Percentiles rank a stretch among this genome's conserved stretches.
Conservation (phyloP, 164 flowering plant genomes). For the Umbilicus rupestris region DNA sequence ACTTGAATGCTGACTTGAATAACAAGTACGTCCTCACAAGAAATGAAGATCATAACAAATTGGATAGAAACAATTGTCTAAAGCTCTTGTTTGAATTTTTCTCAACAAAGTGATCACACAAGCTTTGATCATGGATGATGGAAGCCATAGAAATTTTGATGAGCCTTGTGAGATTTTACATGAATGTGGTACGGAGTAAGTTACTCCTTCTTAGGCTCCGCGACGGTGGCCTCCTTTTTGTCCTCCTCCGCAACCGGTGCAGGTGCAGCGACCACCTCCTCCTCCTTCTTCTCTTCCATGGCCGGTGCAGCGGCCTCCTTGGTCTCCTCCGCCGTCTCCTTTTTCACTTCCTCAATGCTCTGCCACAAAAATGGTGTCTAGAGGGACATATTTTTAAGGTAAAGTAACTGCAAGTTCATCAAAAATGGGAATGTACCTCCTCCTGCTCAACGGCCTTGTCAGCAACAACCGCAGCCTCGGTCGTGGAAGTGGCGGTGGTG, state of each 20-base stretch:
- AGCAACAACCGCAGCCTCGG: neutral
- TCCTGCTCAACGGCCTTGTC: constrained; percentile 5
- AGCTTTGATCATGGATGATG: neutral
- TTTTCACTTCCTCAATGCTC: constrained; percentile 1
- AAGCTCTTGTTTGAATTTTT: neutral
- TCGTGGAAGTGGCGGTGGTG: neutral
- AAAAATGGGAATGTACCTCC: neutral
- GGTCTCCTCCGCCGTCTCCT: neutral
- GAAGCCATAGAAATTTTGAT: neutral
- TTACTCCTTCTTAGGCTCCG: constrained; percentile 1
- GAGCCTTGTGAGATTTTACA: neutral
- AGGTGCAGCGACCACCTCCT: neutral
- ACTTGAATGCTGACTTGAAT: no score
- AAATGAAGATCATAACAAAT: neutral
- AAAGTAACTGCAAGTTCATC: neutral
- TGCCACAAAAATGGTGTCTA: neutral
- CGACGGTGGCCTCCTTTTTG: neutral
- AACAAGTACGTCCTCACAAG: no score
- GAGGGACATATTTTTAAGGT: neutral
- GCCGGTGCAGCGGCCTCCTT: neutral
- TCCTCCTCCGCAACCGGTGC: neutral
- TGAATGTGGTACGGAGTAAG: neutral
- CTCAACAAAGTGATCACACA: neutral
- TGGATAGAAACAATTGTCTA: no score
- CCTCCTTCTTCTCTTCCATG: neutral